Base-by-base conservation (phyloP, 192 early-diverging fungal species). In the Globomyces pollinis-pini region DNA sequence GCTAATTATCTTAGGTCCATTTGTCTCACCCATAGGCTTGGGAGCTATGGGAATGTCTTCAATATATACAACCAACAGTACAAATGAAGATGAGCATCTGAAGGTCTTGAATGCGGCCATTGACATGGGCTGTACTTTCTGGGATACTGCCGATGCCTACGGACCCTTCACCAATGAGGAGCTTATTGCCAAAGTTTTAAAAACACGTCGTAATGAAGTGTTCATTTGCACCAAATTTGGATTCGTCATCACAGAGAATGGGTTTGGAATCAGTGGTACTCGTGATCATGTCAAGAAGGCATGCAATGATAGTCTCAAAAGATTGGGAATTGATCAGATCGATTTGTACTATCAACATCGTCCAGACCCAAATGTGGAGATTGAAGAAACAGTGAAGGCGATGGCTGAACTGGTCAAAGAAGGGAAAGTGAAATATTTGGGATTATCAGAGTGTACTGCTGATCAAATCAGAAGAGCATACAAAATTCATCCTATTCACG, bases 151-250 rank as follows among this genome's bases (percentile, higher is more conserved):
- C 33, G 75, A 87, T 63, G 43, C 80, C 38, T 83, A 82, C 43
- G 66, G 62, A 5, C 51, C 44, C 3, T 24, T 20, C 39, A 49
- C 8, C n/a, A 85, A 83, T 66, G 85, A 87, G 45, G 26, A 53
- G 9, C 69, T 86, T 0, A 23, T 86, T 8, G 64, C 65, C 18
- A 73, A 75, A 43, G 70, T 75, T 16, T 58, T 83, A 8, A 73
- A 78, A 56, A 60, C 61, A 3, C 65, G 66, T 5, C 71, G 81
- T 38, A 26, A 15, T 16, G 45, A 64, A 38, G 73, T 84, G 6
- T 84, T 84, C 39, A 29, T 84, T 29, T 74, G 71, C 62, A 81
- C 84, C 23, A 86, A 84, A 62, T 86, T 86, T 61, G 82, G 75
- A 18, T 63, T 71, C 12, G 49, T 60, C 4, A 64, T 66, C 12